A percentile compares a stretch with the other conserved stretches of the same genome.
Conservation (phyloP, 1,284 basidiomycete genomes). For the Pholiota adiposa region DNA sequence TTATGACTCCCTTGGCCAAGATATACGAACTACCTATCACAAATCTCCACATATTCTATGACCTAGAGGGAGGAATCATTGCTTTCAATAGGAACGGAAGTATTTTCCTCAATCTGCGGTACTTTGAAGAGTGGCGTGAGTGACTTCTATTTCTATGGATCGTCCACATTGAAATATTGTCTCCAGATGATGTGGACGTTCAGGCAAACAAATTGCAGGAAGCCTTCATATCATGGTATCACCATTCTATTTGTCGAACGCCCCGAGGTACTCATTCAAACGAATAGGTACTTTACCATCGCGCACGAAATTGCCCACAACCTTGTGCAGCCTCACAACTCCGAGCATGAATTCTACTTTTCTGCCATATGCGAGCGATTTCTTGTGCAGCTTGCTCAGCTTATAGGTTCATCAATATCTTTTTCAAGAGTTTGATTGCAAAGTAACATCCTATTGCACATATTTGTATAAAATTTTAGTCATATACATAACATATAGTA, state of each 20-base stretch:
- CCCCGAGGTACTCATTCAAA: background rate
- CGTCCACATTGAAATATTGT: background rate
- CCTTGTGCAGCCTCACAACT: constrained; percentile 77
- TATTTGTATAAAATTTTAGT: background rate
- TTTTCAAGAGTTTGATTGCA: background rate
- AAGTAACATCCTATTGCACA: background rate
- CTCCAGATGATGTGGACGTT: constrained; percentile 74
- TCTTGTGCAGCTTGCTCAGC: constrained; percentile 18
- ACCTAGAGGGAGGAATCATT: constrained; percentile 80
- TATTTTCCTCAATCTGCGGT: constrained; percentile 90
- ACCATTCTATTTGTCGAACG: background rate
- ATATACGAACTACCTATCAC: constrained; percentile 69
- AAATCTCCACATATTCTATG: constrained; percentile 88
- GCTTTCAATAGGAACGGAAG: constrained; percentile 94
- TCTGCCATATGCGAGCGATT: constrained; percentile 82
- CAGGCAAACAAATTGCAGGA: constrained; percentile 57
- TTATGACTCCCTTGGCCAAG: constrained; percentile 59
- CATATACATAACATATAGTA: background rate
- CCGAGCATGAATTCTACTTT: constrained; percentile 94
- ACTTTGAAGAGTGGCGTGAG: constrained; percentile 89
- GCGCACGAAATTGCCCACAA: constrained; percentile 94
- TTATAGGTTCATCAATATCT: constrained; percentile 5
- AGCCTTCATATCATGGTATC: constrained; percentile 81
- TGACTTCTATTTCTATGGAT: constrained; percentile 21
- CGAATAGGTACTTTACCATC: constrained; percentile 81